Conservation (phyloP, 768 basidiomycete species). For the Udeniomyces megalosporus region DNA sequence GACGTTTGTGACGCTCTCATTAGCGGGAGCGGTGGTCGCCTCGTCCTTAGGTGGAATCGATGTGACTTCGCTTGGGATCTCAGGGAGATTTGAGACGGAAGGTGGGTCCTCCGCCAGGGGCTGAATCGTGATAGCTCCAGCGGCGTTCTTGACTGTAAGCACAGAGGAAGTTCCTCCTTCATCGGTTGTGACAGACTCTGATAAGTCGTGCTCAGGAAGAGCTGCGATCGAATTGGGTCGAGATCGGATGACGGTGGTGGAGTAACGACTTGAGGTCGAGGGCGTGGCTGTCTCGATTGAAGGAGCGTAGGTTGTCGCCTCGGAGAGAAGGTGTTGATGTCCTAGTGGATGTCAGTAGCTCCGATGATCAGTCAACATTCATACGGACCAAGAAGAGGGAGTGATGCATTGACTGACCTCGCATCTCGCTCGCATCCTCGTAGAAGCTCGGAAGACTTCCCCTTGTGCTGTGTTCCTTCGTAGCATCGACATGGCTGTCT, state of each 20-base stretch:
- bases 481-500: neutral
- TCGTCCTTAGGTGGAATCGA: neutral
- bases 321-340: slow-evolving; percentile 9
- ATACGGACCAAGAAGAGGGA: neutral
- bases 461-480: slow-evolving; percentile 16
- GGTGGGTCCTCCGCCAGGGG: neutral
- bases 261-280: neutral
- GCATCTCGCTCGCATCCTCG: slow-evolving; percentile 24
- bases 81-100: neutral
- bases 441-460: slow-evolving; percentile 21
- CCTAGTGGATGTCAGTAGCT: neutral
- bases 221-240: neutral
- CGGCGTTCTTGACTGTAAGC: slow-evolving; percentile 7
- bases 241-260: slow-evolving; percentile 2
- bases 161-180: slow-evolving; percentile 1
- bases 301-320: slow-evolving; percentile 1
- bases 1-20: neutral
- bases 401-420: slow-evolving; percentile 16
- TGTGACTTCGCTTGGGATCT: slow-evolving; percentile 1
- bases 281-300: neutral
- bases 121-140: neutral
- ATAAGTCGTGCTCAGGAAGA: neutral
- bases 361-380: neutral
- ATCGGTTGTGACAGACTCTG: neutral
- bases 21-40: neutral